phyloP scores from a whole-genome alignment of 257 asterid genomes.

The Knoxia roxburghii region DNA sequence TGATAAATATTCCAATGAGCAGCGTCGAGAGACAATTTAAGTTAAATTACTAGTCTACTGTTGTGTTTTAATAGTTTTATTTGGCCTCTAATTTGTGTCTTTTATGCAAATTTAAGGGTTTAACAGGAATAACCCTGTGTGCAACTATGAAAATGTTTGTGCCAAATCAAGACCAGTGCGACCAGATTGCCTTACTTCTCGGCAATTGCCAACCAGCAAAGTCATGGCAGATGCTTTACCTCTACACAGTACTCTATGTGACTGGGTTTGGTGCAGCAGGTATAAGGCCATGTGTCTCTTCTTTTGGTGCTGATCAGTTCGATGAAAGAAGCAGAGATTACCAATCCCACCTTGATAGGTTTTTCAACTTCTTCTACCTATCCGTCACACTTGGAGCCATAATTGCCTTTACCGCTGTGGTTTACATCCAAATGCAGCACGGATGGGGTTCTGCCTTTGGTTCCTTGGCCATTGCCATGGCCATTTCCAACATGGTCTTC shows the following conservation, averaged over 20 bases:
- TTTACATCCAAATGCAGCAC: conserved; percentile 76
- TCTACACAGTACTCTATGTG: conserved; percentile 57
- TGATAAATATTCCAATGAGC: background rate
- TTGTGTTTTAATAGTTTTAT: no score
- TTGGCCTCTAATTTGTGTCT: conserved; percentile 14
- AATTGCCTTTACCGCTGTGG: conserved; percentile 82
- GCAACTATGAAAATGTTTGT: conserved; percentile 54
- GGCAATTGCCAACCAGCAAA: conserved; percentile 92
- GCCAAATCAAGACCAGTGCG: conserved; percentile 84
- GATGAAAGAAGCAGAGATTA: conserved; percentile 71
- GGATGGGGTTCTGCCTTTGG: conserved; percentile 99
- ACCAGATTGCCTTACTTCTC: conserved; percentile 70
- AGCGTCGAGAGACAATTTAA: background rate
- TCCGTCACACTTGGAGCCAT: conserved; percentile 95
- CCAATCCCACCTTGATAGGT: conserved; percentile 72
- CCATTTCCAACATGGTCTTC: conserved; percentile 78
- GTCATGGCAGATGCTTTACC: conserved; percentile 91
- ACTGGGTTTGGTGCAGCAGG: conserved; percentile 98
- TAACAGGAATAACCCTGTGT: conserved; percentile 75
- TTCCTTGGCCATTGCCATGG: conserved; percentile 90
- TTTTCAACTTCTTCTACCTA: conserved; percentile 90
- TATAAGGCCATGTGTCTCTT: conserved; percentile 96
- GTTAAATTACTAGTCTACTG: background rate
- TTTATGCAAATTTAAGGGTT: conserved; percentile 51
- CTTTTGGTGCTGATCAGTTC: conserved; percentile 98